These are phyloP conservation scores for slime mould (Dictyostelium discoideum) DNA, from an alignment of 78 protist genomes.

Conservation along the genomic window dicty_2.7 NC_007089.4:3407501-3408000, in stretches of 20 bases:
- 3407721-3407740: conserved; percentile 65
- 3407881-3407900: conserved; percentile 45
- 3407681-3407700: conserved; percentile 68
- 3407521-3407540: conserved; percentile 41
- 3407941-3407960: conserved; percentile 49
- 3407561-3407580: conserved; percentile 45
- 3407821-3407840: conserved; percentile 61
- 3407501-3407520: conserved; percentile 19
- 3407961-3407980: conserved; percentile 38
- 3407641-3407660: conserved; percentile 59
- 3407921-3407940: conserved; percentile 60
- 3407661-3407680: conserved; percentile 34
- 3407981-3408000: background rate
- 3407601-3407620: conserved; percentile 40
- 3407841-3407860: conserved; percentile 25
- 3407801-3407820: conserved; percentile 75
- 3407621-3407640: conserved; percentile 4
- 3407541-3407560: conserved; percentile 71
- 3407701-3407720: conserved; percentile 50
- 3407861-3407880: conserved; percentile 16
- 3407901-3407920: conserved; percentile 51
- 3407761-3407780: conserved; percentile 42
- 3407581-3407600: conserved; percentile 39
- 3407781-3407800: conserved; percentile 50
- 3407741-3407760: conserved; percentile 2